Base-by-base conservation (phyloP, 805 yeast species). In the Ogataea populi-albae region DNA sequence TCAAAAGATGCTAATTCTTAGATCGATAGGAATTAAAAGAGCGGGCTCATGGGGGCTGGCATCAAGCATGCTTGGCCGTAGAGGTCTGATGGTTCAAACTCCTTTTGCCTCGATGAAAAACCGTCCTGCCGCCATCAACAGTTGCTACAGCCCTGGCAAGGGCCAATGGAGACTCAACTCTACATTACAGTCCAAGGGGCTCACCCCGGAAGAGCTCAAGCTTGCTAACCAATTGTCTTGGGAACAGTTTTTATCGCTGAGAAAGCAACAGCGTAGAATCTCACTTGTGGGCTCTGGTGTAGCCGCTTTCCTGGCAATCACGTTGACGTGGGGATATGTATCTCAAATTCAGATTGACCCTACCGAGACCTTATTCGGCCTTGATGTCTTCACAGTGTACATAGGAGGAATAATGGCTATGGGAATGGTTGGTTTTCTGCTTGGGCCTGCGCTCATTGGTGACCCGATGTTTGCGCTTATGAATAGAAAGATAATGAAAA, bases 271-370 rank as follows among this genome's bases (percentile, higher is more conserved):
- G 57, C 79, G 93, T 46, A 64, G 76, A 32, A 65, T 85, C 45
- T 86, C 88, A 54, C 59, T 77, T 9, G 76, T 69, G 2, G 72
- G 89, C 2, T 85, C 96, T 1, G 66, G 75, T 3, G 55, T 79
- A 35, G 78, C 95, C 3, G 83, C 89, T 0, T 35, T 84, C 7
- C 50, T 71, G 6, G 87, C 94, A 2, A 75, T 86, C 16, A 66
- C 71, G 10, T 54, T 71, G 4, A 81, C 97, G 2, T 85, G 89
- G 77, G 76, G 75, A 1, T 81, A 79, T 56, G 68, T 89, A 34
- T 80, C 96, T 19, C 82, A 84, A 49, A 67, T 84, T 47, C 93
- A 86, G 55, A 77, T 93, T 42, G 97, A 91, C 58, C 84, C 91
- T 23, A 87, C 95, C 28, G 86, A 86, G 26, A 87, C 94, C 25